Base-by-base conservation (phyloP, 2,329 filamentous ascomycete species). In the Claviceps sp. region DNA sequence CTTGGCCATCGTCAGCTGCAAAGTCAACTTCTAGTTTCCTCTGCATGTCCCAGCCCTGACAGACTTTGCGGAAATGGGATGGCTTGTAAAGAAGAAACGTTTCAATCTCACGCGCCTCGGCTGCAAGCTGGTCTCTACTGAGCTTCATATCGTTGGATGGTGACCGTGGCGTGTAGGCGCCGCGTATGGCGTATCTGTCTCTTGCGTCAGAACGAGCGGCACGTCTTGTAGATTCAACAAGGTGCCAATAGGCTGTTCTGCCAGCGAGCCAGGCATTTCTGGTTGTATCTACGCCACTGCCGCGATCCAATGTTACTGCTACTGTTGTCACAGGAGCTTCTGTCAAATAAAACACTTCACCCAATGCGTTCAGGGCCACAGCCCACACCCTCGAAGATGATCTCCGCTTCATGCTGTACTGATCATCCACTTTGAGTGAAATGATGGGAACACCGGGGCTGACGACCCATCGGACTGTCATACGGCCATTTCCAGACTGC, bases 361-460 rank as follows among this genome's bases (percentile, higher is more conserved):
- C 93, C 8, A 98, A 73, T 0, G 93, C 91, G 64, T 98, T 98
- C 50, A 98, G 69, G n/a, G 82, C 87, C 43, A 91, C 84, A n/a
- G 87, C 89, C 89, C 89, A 97, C 13, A 93, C 78, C 30, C 90
- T 82, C 13, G 80, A 78, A 48, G 82, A 73, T 4, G 77, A 71
- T 62, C 84, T 83, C 34, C 90, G 82, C 59, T 82, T 84, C 26
- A 76, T 66, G 48, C 77, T 90, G 66, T 89, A 93, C 50, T 81
- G 81, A 30, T 95, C 89, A 61, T 98, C 93, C 6, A 95, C 79
- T 45, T 80, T 80, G 55, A 98, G 81, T 1, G 82, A 80, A 51
- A 96, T 78, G 55, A 98, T 93, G 0, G 93, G 93, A 3, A 97
- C 89, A 42, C 93, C 93, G 2, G 93, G 93, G 62, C 89, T 89